Percentiles rank a stretch among this genome's conserved stretches.
These are phyloP conservation scores for Herpetomonas samuelpessoai DNA, from an alignment of 208 protist genomes.

Conservation along the genomic window DNA sequence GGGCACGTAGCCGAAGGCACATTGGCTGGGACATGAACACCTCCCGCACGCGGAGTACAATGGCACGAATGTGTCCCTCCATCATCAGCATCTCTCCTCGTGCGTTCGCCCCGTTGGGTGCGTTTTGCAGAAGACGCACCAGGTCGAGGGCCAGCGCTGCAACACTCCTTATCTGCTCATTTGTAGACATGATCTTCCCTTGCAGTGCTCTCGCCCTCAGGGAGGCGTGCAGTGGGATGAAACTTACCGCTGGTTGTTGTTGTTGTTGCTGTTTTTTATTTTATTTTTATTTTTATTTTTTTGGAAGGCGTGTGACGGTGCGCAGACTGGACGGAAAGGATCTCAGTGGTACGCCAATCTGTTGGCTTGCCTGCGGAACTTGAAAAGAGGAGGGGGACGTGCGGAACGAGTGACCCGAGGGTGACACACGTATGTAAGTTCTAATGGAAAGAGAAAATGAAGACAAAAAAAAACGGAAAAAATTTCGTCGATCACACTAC, in stretches of 20 bases:
- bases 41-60: conserved; percentile 48
- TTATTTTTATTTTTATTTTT: background rate
- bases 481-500: background rate
- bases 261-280: background rate
- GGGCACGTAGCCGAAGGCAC: conserved; percentile 62
- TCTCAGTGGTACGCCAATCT: background rate
- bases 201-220: conserved; percentile 15
- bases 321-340: too few species aligned
- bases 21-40: conserved; percentile 79
- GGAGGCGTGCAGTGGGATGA: too few species aligned
- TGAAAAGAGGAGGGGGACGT: conserved; percentile 11
- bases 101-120: conserved; percentile 29
- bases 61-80: conserved; percentile 42
- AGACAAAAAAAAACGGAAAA: conserved; percentile 3
- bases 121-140: conserved; percentile 33
- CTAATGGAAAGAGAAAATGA: conserved; percentile 9
- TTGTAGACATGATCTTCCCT: too few species aligned
- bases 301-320: too few species aligned
- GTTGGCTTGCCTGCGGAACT: background rate
- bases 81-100: too few species aligned
- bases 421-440: background rate
- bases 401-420: too few species aligned
- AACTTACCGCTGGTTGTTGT: background rate
- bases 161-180: background rate
- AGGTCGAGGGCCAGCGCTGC: conserved; percentile 14